Evolutionary conservation across 2,329 filamentous ascomycete genomes (phyloP).

Genomic region (Apiospora hydei): DNA sequence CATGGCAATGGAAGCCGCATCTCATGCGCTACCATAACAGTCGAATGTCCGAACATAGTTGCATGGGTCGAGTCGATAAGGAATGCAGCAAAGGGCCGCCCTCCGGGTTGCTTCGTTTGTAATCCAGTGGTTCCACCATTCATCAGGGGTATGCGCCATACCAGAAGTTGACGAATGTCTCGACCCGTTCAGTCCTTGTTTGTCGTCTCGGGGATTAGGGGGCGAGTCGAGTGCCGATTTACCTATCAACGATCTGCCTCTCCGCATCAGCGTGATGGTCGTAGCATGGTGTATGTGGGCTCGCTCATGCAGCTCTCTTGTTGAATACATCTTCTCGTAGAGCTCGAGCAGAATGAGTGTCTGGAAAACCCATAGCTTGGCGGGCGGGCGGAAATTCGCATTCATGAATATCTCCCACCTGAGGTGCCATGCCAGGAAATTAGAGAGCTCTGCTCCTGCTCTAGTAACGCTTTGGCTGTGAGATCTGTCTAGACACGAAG

Average conservation of each 20-base stretch:
- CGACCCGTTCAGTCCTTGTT: constrained; percentile 55
- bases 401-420: constrained; percentile 97
- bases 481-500: constrained; percentile 84
- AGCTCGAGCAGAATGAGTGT: constrained; percentile 86
- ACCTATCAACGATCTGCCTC: constrained; percentile 89
- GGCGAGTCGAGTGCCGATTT: constrained; percentile 86
- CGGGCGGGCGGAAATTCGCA: constrained; percentile 85
- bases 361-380: constrained; percentile 96
- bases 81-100: constrained; percentile 89
- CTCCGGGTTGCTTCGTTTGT: constrained; percentile 89
- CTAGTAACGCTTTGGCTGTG: constrained; percentile 78
- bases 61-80: constrained; percentile 95
- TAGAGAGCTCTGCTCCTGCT: constrained; percentile 82
- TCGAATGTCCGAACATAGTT: constrained; percentile 97
- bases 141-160: constrained; percentile 74
- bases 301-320: constrained; percentile 87
- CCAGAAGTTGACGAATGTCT: constrained; percentile 69
- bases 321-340: constrained; percentile 98
- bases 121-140: constrained; percentile 97
- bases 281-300: constrained; percentile 97
- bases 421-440: constrained; percentile 92
- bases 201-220: constrained; percentile 72
- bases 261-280: constrained; percentile 92
- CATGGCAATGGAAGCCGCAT: constrained; percentile 91
- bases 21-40: constrained; percentile 96